A percentile compares a stretch with the other conserved stretches of the same genome.
These are phyloP conservation scores for Jackrogersella multiformis DNA, from an alignment of 495 filamentous ascomycete species.

Conservation along the genomic window DNA sequence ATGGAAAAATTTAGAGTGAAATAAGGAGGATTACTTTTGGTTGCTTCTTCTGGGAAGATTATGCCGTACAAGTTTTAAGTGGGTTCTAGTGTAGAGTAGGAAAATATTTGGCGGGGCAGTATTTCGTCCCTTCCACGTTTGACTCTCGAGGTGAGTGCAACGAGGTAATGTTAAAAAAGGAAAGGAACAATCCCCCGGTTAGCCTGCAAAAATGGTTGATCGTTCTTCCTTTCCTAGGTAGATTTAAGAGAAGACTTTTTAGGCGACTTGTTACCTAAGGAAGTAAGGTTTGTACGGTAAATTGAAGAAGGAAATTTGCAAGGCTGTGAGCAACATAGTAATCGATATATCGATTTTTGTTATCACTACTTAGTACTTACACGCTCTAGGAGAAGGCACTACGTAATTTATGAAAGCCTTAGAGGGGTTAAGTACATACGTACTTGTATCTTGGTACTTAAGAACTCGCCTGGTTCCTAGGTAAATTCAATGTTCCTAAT, in stretches of 20 bases:
- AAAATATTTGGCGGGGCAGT: constrained; percentile 48
- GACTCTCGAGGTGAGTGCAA: not conserved
- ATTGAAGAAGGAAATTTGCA: constrained; percentile 1
- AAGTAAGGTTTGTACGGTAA: not conserved
- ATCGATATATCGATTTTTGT: not conserved
- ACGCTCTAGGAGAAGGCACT: not conserved
- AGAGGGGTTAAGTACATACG: not conserved
- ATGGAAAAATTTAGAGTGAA: constrained; percentile 15
- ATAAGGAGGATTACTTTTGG: constrained; percentile 20
- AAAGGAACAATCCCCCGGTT: not conserved
- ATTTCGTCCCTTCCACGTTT: not conserved
- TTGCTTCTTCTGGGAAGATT: constrained; percentile 26
- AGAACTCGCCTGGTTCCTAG: not conserved
- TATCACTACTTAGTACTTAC: not conserved
- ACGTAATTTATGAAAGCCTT: constrained; percentile 14
- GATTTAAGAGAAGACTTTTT: too few species aligned
- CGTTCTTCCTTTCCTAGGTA: too few species aligned
- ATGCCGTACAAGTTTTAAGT: constrained; percentile 32
- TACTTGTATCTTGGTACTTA: not conserved
- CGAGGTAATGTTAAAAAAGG: too few species aligned
- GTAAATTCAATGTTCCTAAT: not conserved
- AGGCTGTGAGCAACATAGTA: constrained; percentile 1
- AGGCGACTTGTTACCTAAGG: not conserved
- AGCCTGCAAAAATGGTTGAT: too few species aligned
- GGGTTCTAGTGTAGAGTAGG: constrained; percentile 21